Conservation (phyloP, 208 protist species). For the Acanthamoeba healyi region DNA sequence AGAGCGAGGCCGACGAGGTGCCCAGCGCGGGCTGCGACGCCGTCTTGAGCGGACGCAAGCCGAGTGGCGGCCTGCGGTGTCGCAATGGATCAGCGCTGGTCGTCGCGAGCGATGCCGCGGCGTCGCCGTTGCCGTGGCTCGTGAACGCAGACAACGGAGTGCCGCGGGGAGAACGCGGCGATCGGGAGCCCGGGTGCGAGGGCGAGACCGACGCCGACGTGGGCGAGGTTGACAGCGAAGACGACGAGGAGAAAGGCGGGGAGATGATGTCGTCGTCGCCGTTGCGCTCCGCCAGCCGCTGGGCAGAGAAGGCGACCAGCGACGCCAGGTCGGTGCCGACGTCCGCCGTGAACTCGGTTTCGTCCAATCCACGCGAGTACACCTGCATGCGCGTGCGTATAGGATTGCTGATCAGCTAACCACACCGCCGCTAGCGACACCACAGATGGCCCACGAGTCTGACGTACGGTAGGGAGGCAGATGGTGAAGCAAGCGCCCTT, state of each 20-base stretch:
- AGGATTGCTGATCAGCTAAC: too few species aligned
- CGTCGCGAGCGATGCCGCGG: background rate
- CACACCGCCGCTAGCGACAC: background rate
- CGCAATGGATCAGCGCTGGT: background rate
- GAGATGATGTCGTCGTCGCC: background rate
- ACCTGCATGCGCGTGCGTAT: background rate
- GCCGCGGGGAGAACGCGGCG: background rate
- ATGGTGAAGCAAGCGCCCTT: constrained; percentile 58
- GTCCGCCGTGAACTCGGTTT: background rate
- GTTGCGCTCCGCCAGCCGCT: background rate
- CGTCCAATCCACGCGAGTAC: background rate
- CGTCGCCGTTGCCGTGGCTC: background rate
- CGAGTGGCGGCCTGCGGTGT: background rate
- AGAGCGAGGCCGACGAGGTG: background rate
- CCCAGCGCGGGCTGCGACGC: too few species aligned
- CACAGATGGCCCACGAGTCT: background rate
- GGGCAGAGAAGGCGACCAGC: background rate
- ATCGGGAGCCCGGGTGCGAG: background rate
- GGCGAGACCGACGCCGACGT: background rate
- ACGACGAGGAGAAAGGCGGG: background rate
- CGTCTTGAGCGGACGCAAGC: too few species aligned
- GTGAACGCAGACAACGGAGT: background rate
- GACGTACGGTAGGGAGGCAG: constrained; percentile 13
- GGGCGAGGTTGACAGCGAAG: background rate
- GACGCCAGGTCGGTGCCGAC: background rate